Evolutionary conservation across 805 yeast species (phyloP), one percentile per base, ranked within the genome.

Genomic region (Wickerhamomyces chambardii): DNA sequence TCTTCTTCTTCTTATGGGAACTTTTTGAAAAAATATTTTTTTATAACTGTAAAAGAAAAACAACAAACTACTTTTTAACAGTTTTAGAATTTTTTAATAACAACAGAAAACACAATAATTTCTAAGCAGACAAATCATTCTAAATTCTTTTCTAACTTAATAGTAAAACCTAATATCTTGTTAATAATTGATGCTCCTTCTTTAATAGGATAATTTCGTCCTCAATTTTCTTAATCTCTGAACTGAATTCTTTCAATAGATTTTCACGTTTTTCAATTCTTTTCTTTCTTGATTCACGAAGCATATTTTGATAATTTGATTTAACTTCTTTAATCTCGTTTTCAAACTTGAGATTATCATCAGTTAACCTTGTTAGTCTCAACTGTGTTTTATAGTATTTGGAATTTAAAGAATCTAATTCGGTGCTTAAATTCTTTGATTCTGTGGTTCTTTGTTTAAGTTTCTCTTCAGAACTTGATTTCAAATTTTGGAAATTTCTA

Each of bases 311-410:
- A 30, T 50, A 55, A 17, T 25, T 22, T 11, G 31, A 21, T n/a
- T 38, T 37, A 12, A 51, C 17, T 2, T 33, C 36, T 7, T 43
- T 36, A 14, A 48, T 28, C 15, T 53, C 57, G 3, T 16, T 30
- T 6, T 33, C 32, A 5, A 40, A 11, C 25, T 38, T 43, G 2
- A 28, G 30, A 9, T 31, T 25, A 6, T 56, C 61, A 10, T 40
- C 33, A 1, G 27, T 17, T 7, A 59, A 39, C 34, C 58, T 65
- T 3, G 44, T 41, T 31, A 49, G 44, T 39, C 61, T 66, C 29
- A 43, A 46, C 11, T 40, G 36, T 16, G 57, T 37, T 34, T 55
- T 58, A 11, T 63, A 67, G 24, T 51, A 53, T 40, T 63, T 66
- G 19, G 48, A 46, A 2, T 45, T 25, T 9, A 61, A 36, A 8